These are phyloP conservation scores for Linum trigynum DNA, from an alignment of 345 rosid genomes.

Conservation along the genomic window DNA sequence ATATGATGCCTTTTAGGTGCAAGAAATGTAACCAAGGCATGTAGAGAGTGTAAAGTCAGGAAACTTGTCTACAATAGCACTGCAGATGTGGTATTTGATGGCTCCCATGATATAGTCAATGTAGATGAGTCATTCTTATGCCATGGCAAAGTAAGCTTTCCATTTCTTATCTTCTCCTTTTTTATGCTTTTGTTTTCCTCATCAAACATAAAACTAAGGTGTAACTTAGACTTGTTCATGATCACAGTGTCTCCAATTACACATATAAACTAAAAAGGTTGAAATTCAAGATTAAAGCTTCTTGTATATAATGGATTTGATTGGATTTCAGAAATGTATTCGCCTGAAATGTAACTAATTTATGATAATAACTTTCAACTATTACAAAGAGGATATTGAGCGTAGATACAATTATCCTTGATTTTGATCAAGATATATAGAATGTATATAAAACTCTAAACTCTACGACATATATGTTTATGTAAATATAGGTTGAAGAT, in stretches of 20 bases:
- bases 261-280: too few species aligned
- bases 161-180: neutral
- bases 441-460: conserved; percentile 1
- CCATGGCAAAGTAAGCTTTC: conserved; percentile 46
- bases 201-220: too few species aligned
- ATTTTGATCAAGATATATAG: neutral
- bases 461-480: conserved; percentile 15
- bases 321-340: too few species aligned
- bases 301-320: too few species aligned
- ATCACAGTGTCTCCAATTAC: too few species aligned
- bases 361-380: too few species aligned
- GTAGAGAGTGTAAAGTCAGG: conserved; percentile 70
- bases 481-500: conserved; percentile 49
- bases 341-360: too few species aligned
- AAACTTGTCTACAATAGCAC: conserved; percentile 72
- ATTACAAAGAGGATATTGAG: too few species aligned
- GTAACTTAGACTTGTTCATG: too few species aligned
- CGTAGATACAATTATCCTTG: too few species aligned
- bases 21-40: conserved; percentile 65
- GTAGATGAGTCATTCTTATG: conserved; percentile 62
- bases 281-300: too few species aligned
- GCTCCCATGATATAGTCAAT: conserved; percentile 48
- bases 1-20: conserved; percentile 39
- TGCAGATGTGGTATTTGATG: conserved; percentile 79
- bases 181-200: neutral